Base-by-base conservation (phyloP, 148 eudicot genomes). In the Polygonum aviculare region DNA sequence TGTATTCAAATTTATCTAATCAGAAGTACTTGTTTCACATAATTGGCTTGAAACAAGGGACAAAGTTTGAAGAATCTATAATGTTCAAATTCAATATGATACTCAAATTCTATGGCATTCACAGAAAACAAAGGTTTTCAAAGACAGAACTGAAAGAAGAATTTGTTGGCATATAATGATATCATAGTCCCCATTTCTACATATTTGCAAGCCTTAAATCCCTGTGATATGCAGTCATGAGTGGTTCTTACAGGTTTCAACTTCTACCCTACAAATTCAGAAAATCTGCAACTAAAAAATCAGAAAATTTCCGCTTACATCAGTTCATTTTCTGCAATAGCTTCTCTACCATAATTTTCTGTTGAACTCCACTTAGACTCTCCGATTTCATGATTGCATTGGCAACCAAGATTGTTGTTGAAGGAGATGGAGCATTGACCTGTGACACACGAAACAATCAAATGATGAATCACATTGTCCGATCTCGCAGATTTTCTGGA, bases 381-480 rank as follows among this genome's bases (percentile, higher is more conserved):
- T 88, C 97, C 22, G 96, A 87, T 48, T 85, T 90, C 91, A 86
- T 85, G 77, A 95, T 90, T 50, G 97, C 90, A 78, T 95, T 95
- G 70, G 90, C 80, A 49, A 91, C 90, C 4, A 92, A 85, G 80
- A 95, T 85, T 60, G 90, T 82, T 48, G 86, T 80, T 2, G 94
- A 84, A 55, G 94, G 89, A 77, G 88, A 82, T 15, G 86, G 85
- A 7, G 97, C 96, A 76, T 92, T 92, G 79, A 92, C 93, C 98
- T 92, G 67, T 14, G 76, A 26, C 54, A 21, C 35, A 63, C 2
- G 60, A 71, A 21, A 12, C 39, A 52, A 18, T 4, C 7, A 40
- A 40, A 5, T 40, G 44, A 0, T 40, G 6, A 40, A 40, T n/a
- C 9, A 19, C 9, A 3, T 3, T 50, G 55, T 50, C 55, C 14